Base-by-base conservation (phyloP, 2,329 filamentous ascomycete species). In the Colletotrichum kahawae region DNA sequence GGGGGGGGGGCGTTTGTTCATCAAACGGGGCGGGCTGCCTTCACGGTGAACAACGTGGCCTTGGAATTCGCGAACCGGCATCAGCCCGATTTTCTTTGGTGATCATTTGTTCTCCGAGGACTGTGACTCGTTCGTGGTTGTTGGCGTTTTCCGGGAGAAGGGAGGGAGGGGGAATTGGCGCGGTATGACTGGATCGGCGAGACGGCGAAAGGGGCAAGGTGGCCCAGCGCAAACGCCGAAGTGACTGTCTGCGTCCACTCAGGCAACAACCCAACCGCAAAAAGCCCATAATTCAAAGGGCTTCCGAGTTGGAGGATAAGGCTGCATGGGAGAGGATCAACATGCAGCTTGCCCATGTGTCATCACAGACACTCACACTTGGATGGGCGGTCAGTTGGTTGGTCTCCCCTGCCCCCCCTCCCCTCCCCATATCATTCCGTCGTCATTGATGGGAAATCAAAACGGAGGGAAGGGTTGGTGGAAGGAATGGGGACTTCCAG, bases 261-360 rank as follows among this genome's bases (percentile, higher is more conserved):
- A 51, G 24, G 13, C 13, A 36, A 36, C 27, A 36, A 21, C 18
- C 64, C 27, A 51, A 18, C 12, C 59, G 18, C 56, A 59, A 29
- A 34, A 31, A 5, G 60, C 60, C 34, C 60, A 56, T 56, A 56
- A 2, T 16, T 27, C 51, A 56, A 56, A 60, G 27, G 67, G 24
- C 68, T 43, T 51, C 71, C 60, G 67, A 60, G 51, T 64, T 64
- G 48, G 59, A 59, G 71, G 71, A 74, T 74, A 74, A 74, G 71
- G 71, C 71, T 74, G 71, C 71, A 74, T 74, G 67, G 21, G 48
- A 74, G 71, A 65, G 51, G 71, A 74, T 74, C 67, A 60, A 31
- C 60, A 59, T 70, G 71, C 71, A 70, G 67, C 60, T 34, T 31
- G 21, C 36, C 71, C 71, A 74, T 70, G 71, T 70, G 71, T 70